A percentile compares a stretch with the other conserved stretches of the same genome.
phyloP scores from a whole-genome alignment of 2,329 filamentous ascomycete species.

The Podosphaera xanthii region DNA sequence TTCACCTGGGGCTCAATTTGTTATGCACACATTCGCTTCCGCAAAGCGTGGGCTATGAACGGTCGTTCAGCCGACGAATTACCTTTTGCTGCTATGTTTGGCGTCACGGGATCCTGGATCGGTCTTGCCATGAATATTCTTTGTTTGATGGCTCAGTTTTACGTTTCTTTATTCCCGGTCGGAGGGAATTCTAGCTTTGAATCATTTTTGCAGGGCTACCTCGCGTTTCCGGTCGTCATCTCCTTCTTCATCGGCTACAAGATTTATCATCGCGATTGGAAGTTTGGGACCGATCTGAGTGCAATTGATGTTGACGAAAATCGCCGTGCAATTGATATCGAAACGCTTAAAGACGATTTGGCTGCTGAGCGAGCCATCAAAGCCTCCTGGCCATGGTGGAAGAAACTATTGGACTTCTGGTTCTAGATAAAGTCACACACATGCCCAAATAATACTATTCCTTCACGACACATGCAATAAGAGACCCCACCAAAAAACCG shows the following conservation, averaged over 20 bases:
- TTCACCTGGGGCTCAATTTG: slow-evolving; percentile 56
- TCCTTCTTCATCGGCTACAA: slow-evolving; percentile 43
- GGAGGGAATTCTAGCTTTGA: slow-evolving; percentile 20
- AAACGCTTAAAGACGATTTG: slow-evolving; percentile 13
- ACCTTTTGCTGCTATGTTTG: slow-evolving; percentile 25
- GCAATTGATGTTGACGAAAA: slow-evolving; percentile 12
- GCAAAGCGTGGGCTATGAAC: slow-evolving; percentile 34
- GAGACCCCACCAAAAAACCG: too few species aligned
- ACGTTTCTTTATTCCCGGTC: slow-evolving; percentile 26
- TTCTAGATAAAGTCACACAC: not conserved
- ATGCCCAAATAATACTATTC: too few species aligned
- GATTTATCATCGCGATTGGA: slow-evolving; percentile 20
- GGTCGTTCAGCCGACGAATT: slow-evolving; percentile 28
- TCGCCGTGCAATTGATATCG: slow-evolving; percentile 13
- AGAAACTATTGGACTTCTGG: slow-evolving; percentile 12
- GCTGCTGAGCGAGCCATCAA: slow-evolving; percentile 13
- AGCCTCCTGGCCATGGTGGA: slow-evolving; percentile 12
- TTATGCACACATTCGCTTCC: slow-evolving; percentile 41
- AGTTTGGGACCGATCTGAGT: slow-evolving; percentile 11
- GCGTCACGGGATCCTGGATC: slow-evolving; percentile 44
- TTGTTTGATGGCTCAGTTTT: slow-evolving; percentile 35
- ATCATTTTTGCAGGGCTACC: slow-evolving; percentile 21
- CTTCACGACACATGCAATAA: too few species aligned
- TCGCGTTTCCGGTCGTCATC: slow-evolving; percentile 33
- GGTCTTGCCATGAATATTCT: slow-evolving; percentile 43